Base-by-base conservation (phyloP, 495 filamentous ascomycete species). In the Gamarada debralockiae region DNA sequence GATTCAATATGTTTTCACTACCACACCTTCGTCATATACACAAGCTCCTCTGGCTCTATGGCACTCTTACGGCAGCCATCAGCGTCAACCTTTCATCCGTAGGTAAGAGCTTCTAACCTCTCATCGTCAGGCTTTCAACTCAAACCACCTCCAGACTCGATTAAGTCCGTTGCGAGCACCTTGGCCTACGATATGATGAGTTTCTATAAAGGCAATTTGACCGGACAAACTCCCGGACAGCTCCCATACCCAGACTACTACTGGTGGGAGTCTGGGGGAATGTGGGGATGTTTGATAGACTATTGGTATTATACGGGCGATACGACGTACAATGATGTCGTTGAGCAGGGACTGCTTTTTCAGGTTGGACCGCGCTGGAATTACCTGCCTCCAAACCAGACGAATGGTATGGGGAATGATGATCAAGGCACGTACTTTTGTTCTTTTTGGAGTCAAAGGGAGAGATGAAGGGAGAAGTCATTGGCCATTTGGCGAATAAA, bases 241-340 rank as follows among this genome's bases (percentile, higher is more conserved):
- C 65, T 90, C 2, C 86, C 86, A 2, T 72, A 78, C 56, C 85
- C 86, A 0, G n/a, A n/a, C n/a, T 92, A 91, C 66, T 92, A 84
- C 67, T 91, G 87, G 87, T 90, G 86, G 86, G 84, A 90, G 65
- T 80, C 80, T 1, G 89, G 87, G 18, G 82, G 83, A 13, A 85
- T 87, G 78, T 90, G 88, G 61, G 53, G 78, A 56, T 73, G 78
- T n/a, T 65, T 84, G 65, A 77, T 91, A 33, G 83, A 91, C 52
- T 92, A 91, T 66, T 90, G 86, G 85, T n/a, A n/a, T 60, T 84
- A 86, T 56, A 96, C 91, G 2, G 82, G 83, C 2, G 90, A 95
- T 65, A 70, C 68, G 17, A 73, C 75, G 10, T 95, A 88, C 70
- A 89, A 90, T 67, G 73, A 82, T 23, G 71, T 83, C 15, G 84